Conservation (phyloP, 805 yeast genomes). For the Blastobotrys parvus region DNA sequence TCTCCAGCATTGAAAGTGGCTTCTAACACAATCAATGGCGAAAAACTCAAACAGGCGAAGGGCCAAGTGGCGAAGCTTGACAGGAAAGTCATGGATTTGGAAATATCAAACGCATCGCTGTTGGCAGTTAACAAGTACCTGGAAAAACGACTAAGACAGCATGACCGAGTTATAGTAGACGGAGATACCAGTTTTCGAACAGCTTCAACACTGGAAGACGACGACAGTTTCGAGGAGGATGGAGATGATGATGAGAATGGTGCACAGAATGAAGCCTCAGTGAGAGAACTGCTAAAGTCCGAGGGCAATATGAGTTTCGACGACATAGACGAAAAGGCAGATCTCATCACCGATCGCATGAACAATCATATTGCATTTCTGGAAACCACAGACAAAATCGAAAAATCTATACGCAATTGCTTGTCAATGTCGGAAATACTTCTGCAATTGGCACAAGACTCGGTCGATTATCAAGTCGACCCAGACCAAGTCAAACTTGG, state of each 20-base stretch:
- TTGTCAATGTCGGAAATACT: conserved; percentile 11
- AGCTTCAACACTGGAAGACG: not conserved
- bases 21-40: not conserved
- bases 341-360: conserved; percentile 7
- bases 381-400: conserved; percentile 9
- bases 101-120: conserved; percentile 24
- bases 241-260: not conserved
- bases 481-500: conserved; percentile 7
- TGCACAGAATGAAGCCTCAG: not conserved
- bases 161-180: not conserved
- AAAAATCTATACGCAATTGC: conserved; percentile 11
- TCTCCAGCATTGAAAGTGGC: too few relatives aligned
- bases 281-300: not conserved
- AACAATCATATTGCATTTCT: conserved; percentile 12
- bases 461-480: conserved; percentile 8
- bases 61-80: conserved; percentile 11
- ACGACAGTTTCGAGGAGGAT: not conserved
- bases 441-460: conserved; percentile 10
- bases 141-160: conserved; percentile 19
- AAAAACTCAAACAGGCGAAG: not conserved
- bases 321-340: conserved; percentile 3
- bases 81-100: conserved; percentile 24
- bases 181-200: too few relatives aligned
- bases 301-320: not conserved
- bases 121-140: conserved; percentile 21